Evolutionary conservation across 2,329 filamentous ascomycete species (phyloP), one percentile per base, ranked within the genome.

Genomic region (Fonsecaea monophora): DNA sequence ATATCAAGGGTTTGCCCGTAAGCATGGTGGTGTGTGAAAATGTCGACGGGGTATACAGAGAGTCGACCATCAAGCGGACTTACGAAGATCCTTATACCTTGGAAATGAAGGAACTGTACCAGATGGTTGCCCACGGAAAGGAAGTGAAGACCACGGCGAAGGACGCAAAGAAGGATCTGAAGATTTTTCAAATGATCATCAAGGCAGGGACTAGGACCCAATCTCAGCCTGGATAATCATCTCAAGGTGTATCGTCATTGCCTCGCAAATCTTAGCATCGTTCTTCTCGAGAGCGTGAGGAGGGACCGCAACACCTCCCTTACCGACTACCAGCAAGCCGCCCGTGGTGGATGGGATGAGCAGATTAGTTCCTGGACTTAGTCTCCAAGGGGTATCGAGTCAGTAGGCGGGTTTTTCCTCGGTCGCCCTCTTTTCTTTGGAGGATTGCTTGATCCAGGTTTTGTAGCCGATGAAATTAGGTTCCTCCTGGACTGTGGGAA

Each of bases 1-100:
- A 84, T 65, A 77, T 89, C 42, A 88, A 87, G 71, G 87, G 84
- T 0, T 75, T 89, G 2, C 84, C 86, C 0, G 82, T 84, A 8
- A 84, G 78, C 1, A 79, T 87, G 73, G 76, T 74, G 0, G 75
- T 87, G 8, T 73, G 78, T 5, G 84, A 87, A 68, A 74, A 77
- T 53, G 77, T 77, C 40, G 73, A 79, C 10, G 79, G 76, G 0
- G 77, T 75, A 13, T 82, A 76, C 45, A 76, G 78, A 59, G 81
- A 82, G 69, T 74, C 76, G 1, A 74, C 64, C 0, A 73, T 85
- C 2, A 73, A 80, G 35, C 78, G 76, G 40, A 82, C 82, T 0
- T 87, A 84, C 45, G 76, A 83, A 69, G 82, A 83, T 72, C 76
- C 81, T 3, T 83, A 80, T 67, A 82, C 80, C 7, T 65, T 76